Evolutionary conservation across 257 asterid species (phyloP).

Genomic region (Ajuga chamaepitys): DNA sequence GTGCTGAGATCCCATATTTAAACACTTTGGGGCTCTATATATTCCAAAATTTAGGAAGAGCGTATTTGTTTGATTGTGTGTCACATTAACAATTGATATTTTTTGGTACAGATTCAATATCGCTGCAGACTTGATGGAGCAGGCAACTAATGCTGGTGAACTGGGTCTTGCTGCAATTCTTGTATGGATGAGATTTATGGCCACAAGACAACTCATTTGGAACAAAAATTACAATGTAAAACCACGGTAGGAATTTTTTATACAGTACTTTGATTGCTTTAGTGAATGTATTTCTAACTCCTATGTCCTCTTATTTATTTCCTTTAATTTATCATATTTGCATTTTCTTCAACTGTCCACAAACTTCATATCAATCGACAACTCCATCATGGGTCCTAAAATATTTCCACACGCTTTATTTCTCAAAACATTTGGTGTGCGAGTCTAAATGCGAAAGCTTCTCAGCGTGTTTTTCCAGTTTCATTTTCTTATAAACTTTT

Average conservation of each 20-base stretch:
- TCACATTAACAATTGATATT: constrained; percentile 9
- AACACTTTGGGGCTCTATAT: not conserved
- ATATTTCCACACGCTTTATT: not conserved
- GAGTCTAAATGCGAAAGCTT: constrained; percentile 4
- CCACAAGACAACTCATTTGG: constrained; percentile 95
- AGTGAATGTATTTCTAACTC: not conserved
- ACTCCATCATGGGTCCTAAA: not conserved
- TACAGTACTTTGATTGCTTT: not conserved
- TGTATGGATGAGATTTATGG: constrained; percentile 99
- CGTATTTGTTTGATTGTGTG: not conserved
- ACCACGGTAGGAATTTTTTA: constrained; percentile 66
- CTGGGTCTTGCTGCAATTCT: constrained; percentile 88
- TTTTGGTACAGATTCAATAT: constrained; percentile 71
- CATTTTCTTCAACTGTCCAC: not conserved
- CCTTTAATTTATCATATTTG: not conserved
- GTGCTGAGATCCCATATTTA: constrained; percentile 3
- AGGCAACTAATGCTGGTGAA: constrained; percentile 73
- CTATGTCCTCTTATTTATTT: not conserved
- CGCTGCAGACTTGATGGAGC: constrained; percentile 86
- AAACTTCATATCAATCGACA: not conserved
- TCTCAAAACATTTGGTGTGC: not conserved
- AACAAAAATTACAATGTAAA: constrained; percentile 96
- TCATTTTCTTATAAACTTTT: not conserved
- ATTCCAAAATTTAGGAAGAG: not conserved
- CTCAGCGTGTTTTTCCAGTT: not conserved